These are phyloP conservation scores for Leccinum fallax DNA, from an alignment of 1,284 basidiomycete genomes.

Conservation along the genomic window DNA sequence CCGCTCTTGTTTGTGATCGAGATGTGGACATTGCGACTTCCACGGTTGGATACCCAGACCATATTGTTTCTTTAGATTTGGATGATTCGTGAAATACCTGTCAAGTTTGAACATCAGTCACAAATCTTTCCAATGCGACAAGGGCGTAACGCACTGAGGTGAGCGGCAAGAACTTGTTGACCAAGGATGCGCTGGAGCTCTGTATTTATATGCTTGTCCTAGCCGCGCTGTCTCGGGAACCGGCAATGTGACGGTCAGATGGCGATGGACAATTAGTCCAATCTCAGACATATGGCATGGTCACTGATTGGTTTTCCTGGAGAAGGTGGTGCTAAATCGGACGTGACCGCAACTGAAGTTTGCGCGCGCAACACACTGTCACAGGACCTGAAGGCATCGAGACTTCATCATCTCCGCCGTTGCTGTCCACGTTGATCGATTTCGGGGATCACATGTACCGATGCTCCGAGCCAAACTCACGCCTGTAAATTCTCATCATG, in stretches of 20 bases:
- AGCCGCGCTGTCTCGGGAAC: not conserved
- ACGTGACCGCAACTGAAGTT: no score
- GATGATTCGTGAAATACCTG: not conserved
- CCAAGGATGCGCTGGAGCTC: not conserved
- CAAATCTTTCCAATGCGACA: not conserved
- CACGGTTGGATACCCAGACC: constrained; percentile 4
- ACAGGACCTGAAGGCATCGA: not conserved
- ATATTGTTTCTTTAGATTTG: not conserved
- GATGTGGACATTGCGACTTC: not conserved
- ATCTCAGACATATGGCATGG: not conserved
- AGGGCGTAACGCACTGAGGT: not conserved
- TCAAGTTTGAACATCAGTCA: not conserved
- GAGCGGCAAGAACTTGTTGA: not conserved
- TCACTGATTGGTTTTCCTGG: no score
- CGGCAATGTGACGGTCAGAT: not conserved
- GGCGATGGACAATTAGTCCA: not conserved
- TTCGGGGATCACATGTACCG: not conserved
- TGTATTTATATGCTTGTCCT: not conserved
- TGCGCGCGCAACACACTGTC: no score
- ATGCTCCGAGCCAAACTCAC: no score
- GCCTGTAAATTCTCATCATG: not conserved
- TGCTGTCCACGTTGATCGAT: not conserved
- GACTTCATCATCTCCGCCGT: not conserved
- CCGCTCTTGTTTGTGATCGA: not conserved
- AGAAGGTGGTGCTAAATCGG: no score